phyloP scores from a whole-genome alignment of 1,139 yeast species.

The Taphrina sp. region DNA sequence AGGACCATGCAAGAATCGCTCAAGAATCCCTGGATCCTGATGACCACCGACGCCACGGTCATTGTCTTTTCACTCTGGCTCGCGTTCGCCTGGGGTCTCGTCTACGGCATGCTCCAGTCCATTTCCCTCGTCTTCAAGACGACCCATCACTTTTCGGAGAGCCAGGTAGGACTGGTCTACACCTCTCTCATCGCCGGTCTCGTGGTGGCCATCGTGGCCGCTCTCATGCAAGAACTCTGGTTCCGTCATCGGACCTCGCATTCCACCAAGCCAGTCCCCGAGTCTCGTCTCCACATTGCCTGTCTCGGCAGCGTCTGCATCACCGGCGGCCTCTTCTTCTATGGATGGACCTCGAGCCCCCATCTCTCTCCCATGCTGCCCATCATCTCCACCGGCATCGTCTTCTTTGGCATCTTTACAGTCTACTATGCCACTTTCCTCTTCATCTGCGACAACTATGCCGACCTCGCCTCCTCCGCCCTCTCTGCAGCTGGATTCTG shows the following conservation, averaged over 20 bases:
- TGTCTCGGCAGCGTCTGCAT: conserved; percentile 70
- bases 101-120: conserved; percentile 64
- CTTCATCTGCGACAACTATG: conserved; percentile 78
- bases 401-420: conserved; percentile 26
- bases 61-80: conserved; percentile 44
- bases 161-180: conserved; percentile 56
- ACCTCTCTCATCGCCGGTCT: conserved; percentile 62
- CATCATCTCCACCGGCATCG: conserved; percentile 20
- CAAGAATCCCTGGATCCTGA: conserved; percentile 11
- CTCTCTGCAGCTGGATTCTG: conserved; percentile 83
- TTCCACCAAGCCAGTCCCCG: conserved; percentile 67
- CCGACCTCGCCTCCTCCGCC: conserved; percentile 82
- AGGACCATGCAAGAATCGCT: conserved; percentile 2
- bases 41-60: conserved; percentile 23
- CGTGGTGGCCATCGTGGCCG: conserved; percentile 52
- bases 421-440: conserved; percentile 23
- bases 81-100: conserved; percentile 54
- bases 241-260: conserved; percentile 44
- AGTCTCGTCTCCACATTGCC: conserved; percentile 73
- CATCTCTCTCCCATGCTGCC: conserved; percentile 20
- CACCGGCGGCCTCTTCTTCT: conserved; percentile 63
- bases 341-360: conserved; percentile 59
- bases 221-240: conserved; percentile 33
- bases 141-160: conserved; percentile 68
- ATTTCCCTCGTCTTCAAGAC: conserved; percentile 63